Conservation (phyloP, 257 asterid genomes). For the Vinca minor region DNA sequence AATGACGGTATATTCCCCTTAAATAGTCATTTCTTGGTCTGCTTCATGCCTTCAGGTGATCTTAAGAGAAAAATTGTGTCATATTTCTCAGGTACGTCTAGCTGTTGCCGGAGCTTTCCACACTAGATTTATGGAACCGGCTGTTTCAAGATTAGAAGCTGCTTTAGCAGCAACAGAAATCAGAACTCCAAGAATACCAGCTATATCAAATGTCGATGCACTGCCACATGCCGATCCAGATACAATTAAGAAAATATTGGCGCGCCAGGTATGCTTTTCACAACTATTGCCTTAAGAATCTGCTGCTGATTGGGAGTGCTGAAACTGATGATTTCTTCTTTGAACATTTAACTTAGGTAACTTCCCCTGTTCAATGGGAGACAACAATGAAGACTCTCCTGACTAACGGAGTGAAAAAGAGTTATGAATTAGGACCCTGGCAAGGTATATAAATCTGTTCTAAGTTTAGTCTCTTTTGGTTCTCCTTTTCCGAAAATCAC, state of each 20-base stretch:
- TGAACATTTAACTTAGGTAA: conserved; percentile 22
- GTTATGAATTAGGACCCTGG: conserved; percentile 90
- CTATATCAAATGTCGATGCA: conserved; percentile 90
- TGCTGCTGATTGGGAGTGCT: conserved; percentile 38
- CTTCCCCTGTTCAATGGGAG: conserved; percentile 57
- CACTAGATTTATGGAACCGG: conserved; percentile 92
- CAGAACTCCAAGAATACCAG: conserved; percentile 76
- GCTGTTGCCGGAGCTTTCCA: conserved; percentile 99
- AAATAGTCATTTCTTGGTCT: not conserved
- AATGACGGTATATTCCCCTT: conserved; percentile 50
- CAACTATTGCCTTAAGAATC: conserved; percentile 7
- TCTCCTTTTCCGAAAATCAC: not conserved
- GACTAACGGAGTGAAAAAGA: conserved; percentile 32
- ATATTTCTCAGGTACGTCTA: conserved; percentile 55
- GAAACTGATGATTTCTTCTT: conserved; percentile 8
- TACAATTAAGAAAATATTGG: conserved; percentile 66
- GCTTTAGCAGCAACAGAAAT: conserved; percentile 71
- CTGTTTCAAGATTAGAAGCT: conserved; percentile 82
- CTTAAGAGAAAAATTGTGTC: conserved; percentile 7
- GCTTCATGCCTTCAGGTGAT: not conserved
- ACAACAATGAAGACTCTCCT: conserved; percentile 37
- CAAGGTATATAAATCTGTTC: conserved; percentile 28
- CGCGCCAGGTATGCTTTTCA: conserved; percentile 55
- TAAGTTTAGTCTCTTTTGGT: too few species aligned
- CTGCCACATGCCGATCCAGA: conserved; percentile 57